phyloP scores from a whole-genome alignment of 768 basidiomycete species.

The Porphyrellus cyaneotinctus region DNA sequence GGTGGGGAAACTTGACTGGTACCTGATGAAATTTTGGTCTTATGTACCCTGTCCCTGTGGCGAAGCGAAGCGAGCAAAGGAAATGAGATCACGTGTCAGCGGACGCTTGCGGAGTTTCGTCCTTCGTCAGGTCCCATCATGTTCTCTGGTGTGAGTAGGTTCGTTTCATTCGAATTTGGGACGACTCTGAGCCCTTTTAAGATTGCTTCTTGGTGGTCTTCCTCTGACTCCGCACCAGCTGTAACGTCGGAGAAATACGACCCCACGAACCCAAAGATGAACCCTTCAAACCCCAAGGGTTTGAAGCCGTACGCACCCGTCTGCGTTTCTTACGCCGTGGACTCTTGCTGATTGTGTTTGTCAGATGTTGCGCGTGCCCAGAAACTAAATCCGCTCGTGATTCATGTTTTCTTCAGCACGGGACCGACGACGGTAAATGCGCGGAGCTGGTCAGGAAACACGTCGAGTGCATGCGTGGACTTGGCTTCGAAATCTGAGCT shows the following conservation, averaged over 20 bases:
- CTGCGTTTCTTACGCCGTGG: too few relatives aligned
- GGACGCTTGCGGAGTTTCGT: too few relatives aligned
- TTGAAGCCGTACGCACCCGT: conserved; percentile 79
- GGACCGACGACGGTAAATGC: conserved; percentile 74
- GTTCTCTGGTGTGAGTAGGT: conserved; percentile 38
- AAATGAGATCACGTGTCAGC: too few relatives aligned
- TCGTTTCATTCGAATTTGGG: not conserved
- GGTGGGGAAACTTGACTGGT: too few relatives aligned
- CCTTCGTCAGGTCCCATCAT: conserved; percentile 22
- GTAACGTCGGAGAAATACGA: conserved; percentile 48
- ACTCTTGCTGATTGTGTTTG: not conserved
- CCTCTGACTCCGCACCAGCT: conserved; percentile 27
- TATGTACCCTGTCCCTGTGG: not conserved
- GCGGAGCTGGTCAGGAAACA: conserved; percentile 75
- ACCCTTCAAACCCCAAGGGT: conserved; percentile 91
- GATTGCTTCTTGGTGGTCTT: conserved; percentile 58
- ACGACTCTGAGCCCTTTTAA: conserved; percentile 14
- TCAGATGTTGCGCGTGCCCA: conserved; percentile 94
- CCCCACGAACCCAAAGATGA: conserved; percentile 73
- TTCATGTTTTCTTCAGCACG: conserved; percentile 80
- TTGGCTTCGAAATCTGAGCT: conserved; percentile 78
- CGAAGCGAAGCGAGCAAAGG: too few relatives aligned
- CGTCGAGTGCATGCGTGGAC: conserved; percentile 83
- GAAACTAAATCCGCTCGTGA: conserved; percentile 90
- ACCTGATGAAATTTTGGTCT: not conserved